These are phyloP conservation scores for Umbelopsis sp. DNA, from an alignment of 192 early-diverging fungal species.

Conservation along the genomic window DNA sequence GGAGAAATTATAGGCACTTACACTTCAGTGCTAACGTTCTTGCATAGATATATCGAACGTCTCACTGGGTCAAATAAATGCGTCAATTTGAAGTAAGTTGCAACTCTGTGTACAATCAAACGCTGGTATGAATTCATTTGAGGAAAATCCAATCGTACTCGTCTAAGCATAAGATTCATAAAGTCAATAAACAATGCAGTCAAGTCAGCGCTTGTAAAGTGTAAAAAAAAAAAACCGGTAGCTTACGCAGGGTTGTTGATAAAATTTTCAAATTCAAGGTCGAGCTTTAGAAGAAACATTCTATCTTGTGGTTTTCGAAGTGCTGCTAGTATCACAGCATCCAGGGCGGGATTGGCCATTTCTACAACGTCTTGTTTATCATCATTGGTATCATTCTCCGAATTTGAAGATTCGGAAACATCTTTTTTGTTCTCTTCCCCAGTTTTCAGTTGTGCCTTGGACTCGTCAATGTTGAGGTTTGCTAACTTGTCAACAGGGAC, in stretches of 20 bases:
- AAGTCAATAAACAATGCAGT: not conserved
- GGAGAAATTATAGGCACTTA: constrained; percentile 33
- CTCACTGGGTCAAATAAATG: constrained; percentile 61
- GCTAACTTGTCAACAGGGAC: constrained; percentile 1
- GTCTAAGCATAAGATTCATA: constrained; percentile 39
- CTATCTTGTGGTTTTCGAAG: constrained; percentile 66
- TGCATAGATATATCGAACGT: constrained; percentile 59
- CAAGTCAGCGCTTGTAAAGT: not conserved
- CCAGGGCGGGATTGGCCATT: constrained; percentile 37
- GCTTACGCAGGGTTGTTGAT: constrained; percentile 60
- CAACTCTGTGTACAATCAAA: constrained; percentile 71
- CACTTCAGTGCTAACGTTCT: constrained; percentile 58
- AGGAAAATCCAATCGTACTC: constrained; percentile 60
- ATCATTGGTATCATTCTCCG: constrained; percentile 15
- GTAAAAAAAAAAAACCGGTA: not conserved
- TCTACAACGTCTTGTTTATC: not conserved
- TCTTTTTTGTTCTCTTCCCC: not conserved
- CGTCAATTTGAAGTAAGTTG: constrained; percentile 66
- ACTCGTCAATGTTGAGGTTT: not conserved
- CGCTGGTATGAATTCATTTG: constrained; percentile 77
- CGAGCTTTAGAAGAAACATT: constrained; percentile 69
- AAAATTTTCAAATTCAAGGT: constrained; percentile 64
- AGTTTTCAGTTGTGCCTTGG: not conserved
- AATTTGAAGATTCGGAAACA: not conserved
- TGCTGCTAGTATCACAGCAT: constrained; percentile 64